Evolutionary conservation across 495 filamentous ascomycete genomes (phyloP).

Genomic region (Trichoderma virens): DNA sequence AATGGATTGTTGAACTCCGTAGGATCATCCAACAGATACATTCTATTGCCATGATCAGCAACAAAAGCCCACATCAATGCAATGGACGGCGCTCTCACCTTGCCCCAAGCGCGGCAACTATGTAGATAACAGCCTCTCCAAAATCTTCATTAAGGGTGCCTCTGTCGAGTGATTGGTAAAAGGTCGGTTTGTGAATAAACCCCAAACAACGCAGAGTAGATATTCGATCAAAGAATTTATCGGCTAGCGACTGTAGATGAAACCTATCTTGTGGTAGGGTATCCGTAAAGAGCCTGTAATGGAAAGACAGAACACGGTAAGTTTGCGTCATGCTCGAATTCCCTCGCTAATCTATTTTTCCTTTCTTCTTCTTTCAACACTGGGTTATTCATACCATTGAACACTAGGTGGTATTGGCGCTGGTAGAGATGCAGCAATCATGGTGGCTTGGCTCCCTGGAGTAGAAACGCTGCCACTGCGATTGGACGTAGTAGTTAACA

Average conservation of each 20-base stretch:
- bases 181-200: constrained; percentile 30
- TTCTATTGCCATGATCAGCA: not conserved
- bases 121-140: constrained; percentile 23
- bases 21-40: constrained; percentile 1
- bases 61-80: not conserved
- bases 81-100: constrained; percentile 19
- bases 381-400: not conserved
- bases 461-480: not conserved
- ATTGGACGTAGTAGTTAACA: not conserved
- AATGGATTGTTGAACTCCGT: constrained; percentile 6
- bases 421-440: not conserved
- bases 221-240: constrained; percentile 28
- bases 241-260: constrained; percentile 20
- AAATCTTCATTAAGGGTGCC: constrained; percentile 14
- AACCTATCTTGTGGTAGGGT: constrained; percentile 17
- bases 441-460: not conserved
- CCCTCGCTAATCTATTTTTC: not conserved
- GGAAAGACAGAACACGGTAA: not conserved
- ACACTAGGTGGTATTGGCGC: not conserved
- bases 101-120: constrained; percentile 29
- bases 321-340: not conserved
- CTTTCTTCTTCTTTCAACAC: not conserved
- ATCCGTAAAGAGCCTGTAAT: constrained; percentile 15
- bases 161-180: constrained; percentile 24
- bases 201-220: constrained; percentile 30